Evolutionary conservation across 257 asterid genomes (phyloP).

Genomic region (Solanum appendiculatum): DNA sequence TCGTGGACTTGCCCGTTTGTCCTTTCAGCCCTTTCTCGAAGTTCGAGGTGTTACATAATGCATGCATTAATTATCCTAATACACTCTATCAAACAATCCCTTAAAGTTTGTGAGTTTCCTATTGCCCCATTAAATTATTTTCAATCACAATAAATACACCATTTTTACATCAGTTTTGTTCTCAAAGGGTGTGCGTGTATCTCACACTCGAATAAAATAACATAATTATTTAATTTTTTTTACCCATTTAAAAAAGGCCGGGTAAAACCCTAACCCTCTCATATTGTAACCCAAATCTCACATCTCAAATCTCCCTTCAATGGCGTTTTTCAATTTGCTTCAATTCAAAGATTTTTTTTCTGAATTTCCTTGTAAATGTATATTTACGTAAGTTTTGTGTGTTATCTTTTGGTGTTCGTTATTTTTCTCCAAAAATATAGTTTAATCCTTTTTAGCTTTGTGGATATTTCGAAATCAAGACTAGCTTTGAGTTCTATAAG

Average conservation of each 20-base stretch:
- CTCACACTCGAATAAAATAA: not conserved
- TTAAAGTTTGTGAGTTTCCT: not conserved
- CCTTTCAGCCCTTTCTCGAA: too few relatives aligned
- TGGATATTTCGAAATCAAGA: not conserved
- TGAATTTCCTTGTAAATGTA: not conserved
- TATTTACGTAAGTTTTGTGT: not conserved
- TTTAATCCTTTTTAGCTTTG: too few relatives aligned
- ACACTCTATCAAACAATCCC: too few relatives aligned
- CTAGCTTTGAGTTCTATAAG: not conserved
- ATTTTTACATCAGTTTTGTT: too few relatives aligned
- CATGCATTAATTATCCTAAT: too few relatives aligned
- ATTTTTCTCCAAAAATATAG: not conserved
- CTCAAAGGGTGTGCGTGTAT: not conserved
- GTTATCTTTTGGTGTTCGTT: not conserved
- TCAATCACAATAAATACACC: not conserved
- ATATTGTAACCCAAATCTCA: not conserved
- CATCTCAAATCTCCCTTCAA: not conserved
- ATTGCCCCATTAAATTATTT: not conserved
- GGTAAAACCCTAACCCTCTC: not conserved
- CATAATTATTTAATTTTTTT: not conserved
- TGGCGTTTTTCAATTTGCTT: not conserved
- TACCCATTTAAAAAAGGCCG: not conserved
- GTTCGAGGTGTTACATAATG: too few relatives aligned
- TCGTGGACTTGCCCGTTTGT: too few relatives aligned
- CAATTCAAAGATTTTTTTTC: not conserved